phyloP scores from a whole-genome alignment of 192 early-diverging fungal species.

The Dimargaris xerosporica region DNA sequence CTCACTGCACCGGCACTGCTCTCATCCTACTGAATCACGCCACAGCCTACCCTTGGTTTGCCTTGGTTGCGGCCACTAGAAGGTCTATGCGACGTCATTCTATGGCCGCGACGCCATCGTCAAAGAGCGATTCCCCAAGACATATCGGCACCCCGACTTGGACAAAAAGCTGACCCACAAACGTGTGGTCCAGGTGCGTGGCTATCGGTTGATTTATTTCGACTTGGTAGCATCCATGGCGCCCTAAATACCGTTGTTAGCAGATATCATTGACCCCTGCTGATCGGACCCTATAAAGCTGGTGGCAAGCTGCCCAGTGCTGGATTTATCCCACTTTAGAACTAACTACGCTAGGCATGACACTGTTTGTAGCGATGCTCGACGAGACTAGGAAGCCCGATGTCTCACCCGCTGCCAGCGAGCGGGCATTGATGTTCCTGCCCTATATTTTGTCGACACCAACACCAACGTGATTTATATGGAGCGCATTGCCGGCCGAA shows the following conservation, averaged over 20 bases:
- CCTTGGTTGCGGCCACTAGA: slow-evolving; percentile 25
- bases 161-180: slow-evolving; percentile 67
- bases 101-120: slow-evolving; percentile 45
- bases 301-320: background rate
- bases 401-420: slow-evolving; percentile 55
- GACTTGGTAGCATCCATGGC: background rate
- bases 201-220: background rate
- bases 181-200: slow-evolving; percentile 46
- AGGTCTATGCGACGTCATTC: slow-evolving; percentile 58
- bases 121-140: slow-evolving; percentile 89
- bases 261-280: background rate
- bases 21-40: background rate
- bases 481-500: slow-evolving; percentile 69
- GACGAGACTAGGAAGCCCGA: slow-evolving; percentile 49
- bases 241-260: background rate
- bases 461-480: slow-evolving; percentile 66
- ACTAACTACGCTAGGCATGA: background rate
- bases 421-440: slow-evolving; percentile 64
- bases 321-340: background rate
- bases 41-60: background rate
- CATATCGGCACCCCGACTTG: slow-evolving; percentile 79
- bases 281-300: background rate
- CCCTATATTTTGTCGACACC: slow-evolving; percentile 65
- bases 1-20: background rate
- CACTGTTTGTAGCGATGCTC: background rate